A percentile compares a stretch with the other conserved stretches of the same genome.
Evolutionary conservation across 2,329 filamentous ascomycete species (phyloP).

Genomic region (Arthroderma sp.): DNA sequence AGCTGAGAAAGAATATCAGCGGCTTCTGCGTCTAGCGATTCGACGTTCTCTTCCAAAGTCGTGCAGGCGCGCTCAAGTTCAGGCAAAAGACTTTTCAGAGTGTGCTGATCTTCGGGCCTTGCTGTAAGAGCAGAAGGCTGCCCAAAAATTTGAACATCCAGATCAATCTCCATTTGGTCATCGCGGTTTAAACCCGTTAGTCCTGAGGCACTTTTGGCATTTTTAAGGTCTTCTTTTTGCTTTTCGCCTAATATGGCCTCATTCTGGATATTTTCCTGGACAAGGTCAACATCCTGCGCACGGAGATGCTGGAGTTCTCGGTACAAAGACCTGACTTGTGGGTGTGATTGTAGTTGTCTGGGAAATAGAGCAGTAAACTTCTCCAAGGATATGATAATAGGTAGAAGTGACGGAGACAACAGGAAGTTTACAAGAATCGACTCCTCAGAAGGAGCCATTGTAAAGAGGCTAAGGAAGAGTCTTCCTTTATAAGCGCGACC

Average conservation of each 20-base stretch:
- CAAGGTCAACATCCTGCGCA: slow-evolving; percentile 52
- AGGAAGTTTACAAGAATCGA: slow-evolving; percentile 67
- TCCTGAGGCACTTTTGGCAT: slow-evolving; percentile 18
- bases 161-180: slow-evolving; percentile 28
- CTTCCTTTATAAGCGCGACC: no score
- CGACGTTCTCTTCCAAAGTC: slow-evolving; percentile 56
- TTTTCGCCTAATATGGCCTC: slow-evolving; percentile 24
- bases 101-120: slow-evolving; percentile 40
- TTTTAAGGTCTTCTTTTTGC: slow-evolving; percentile 27
- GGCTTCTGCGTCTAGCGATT: slow-evolving; percentile 52
- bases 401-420: slow-evolving; percentile 59
- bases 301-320: slow-evolving; percentile 66
- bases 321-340: slow-evolving; percentile 59
- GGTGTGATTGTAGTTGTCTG: slow-evolving; percentile 48
- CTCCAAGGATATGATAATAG: slow-evolving; percentile 57
- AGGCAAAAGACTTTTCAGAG: slow-evolving; percentile 49
- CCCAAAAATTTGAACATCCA: slow-evolving; percentile 49
- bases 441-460: slow-evolving; percentile 60
- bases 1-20: slow-evolving; percentile 47
- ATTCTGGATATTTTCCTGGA: slow-evolving; percentile 41
- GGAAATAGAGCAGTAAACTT: slow-evolving; percentile 71
- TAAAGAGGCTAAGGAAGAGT: background rate
- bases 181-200: slow-evolving; percentile 21
- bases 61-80: slow-evolving; percentile 55
- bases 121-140: slow-evolving; percentile 24